Evolutionary conservation across 768 basidiomycete genomes (phyloP), one percentile per base, ranked within the genome.

Genomic region (Leccinum uliginosum): DNA sequence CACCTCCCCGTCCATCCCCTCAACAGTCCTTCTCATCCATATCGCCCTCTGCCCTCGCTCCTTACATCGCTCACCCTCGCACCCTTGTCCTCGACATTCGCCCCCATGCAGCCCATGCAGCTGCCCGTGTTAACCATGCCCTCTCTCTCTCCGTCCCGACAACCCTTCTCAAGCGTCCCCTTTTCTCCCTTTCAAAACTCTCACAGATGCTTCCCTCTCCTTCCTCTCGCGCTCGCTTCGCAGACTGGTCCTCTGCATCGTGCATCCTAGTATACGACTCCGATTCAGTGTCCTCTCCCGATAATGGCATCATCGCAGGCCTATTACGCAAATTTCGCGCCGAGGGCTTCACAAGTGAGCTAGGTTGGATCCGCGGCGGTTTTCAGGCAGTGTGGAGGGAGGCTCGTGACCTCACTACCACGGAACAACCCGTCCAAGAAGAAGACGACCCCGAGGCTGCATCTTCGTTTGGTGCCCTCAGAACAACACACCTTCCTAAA

Each of bases 61-160:
- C 61, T 0, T 62, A 72, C 59, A 62, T 80, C 14, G 56, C 68
- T 0, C 73, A 77, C 55, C 65, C 75, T 0, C 38, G 72, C 12
- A 65, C 72, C 27, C 85, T 98, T 67, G 72, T 97, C 65, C 78
- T 98, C 73, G 95, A 98, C 75, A 86, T 98, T 53, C 84, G 95
- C 0, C 86, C 93, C 11, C 89, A 91, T 72, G 86, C 87, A 17
- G 83, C 87, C 7, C 87, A 83, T 69, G 73, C 83, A 6, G 66
- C 79, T 9, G 84, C 85, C 23, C 86, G 93, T 50, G 63, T 97
- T 29, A 80, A 80, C 40, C 65, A 73, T 49, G 86, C 93, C 8
- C 75, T 97, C 53, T 92, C 92, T 49, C 82, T 98, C 59, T 91
- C 90, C 48, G 90, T 97, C 6, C 95, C 96, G 1, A 93, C 95